A percentile compares a stretch with the other conserved stretches of the same genome.
Evolutionary conservation across 768 basidiomycete genomes (phyloP).

Genomic region (Tricholoma terreum): DNA sequence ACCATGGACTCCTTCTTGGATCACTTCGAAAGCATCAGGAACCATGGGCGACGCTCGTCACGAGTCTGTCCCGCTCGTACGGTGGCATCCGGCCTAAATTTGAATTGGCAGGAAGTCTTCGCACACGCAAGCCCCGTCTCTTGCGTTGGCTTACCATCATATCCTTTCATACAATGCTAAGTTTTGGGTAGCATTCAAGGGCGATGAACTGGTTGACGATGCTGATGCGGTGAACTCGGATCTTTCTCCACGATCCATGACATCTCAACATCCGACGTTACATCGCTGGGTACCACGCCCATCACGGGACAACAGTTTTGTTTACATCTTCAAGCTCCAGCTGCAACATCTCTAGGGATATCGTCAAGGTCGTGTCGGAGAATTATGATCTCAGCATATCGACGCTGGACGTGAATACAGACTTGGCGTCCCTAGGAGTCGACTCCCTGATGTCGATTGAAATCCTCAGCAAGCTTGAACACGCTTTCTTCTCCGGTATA

Average conservation of each 20-base stretch:
- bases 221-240: neutral
- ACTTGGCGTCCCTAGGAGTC: constrained; percentile 54
- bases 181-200: constrained; percentile 55
- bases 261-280: constrained; percentile 34
- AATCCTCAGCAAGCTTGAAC: constrained; percentile 36
- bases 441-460: constrained; percentile 68
- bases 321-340: constrained; percentile 1
- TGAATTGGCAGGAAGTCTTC: constrained; percentile 60
- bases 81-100: constrained; percentile 27
- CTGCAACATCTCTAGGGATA: constrained; percentile 23
- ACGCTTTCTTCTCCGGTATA: constrained; percentile 29
- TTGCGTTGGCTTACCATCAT: constrained; percentile 54
- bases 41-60: constrained; percentile 43
- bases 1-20: constrained; percentile 36
- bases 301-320: constrained; percentile 27
- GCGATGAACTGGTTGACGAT: constrained; percentile 12
- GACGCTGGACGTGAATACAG: constrained; percentile 31
- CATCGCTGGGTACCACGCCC: constrained; percentile 43
- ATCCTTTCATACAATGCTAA: constrained; percentile 55
- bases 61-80: constrained; percentile 49
- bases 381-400: constrained; percentile 38
- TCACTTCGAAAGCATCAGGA: constrained; percentile 47
- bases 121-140: constrained; percentile 36
- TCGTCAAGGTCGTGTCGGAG: constrained; percentile 38
- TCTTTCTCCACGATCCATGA: neutral